Conservation (phyloP, 495 filamentous ascomycete genomes). For the Neurospora sp. region DNA sequence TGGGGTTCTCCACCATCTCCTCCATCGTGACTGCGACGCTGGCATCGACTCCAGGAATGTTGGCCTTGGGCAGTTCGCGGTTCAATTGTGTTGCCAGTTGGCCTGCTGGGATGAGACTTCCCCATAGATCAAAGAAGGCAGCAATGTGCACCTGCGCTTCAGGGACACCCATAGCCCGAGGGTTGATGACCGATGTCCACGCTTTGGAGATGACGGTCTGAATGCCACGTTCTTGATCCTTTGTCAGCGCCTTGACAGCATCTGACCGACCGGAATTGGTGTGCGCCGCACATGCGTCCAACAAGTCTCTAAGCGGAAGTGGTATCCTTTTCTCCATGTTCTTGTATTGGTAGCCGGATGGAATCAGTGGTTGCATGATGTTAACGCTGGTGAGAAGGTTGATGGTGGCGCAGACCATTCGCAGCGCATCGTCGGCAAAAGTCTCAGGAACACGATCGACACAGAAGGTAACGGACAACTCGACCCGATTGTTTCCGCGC, state of each 20-base stretch:
- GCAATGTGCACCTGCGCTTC: constrained; percentile 33
- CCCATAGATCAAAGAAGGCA: constrained; percentile 41
- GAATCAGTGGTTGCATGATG: constrained; percentile 30
- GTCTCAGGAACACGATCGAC: constrained; percentile 24
- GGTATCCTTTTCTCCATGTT: constrained; percentile 27
- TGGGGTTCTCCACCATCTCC: constrained; percentile 37
- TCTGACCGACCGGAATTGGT: constrained; percentile 9
- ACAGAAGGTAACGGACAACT: constrained; percentile 34
- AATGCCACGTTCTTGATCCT: constrained; percentile 20
- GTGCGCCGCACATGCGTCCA: constrained; percentile 5
- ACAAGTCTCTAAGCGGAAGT: constrained; percentile 14
- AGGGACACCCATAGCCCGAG: constrained; percentile 27
- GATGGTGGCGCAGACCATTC: constrained; percentile 32
- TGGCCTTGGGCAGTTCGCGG: constrained; percentile 23
- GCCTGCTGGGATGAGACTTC: constrained; percentile 33
- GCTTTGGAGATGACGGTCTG: constrained; percentile 28
- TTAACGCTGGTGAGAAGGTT: constrained; percentile 29
- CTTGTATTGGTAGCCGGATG: constrained; percentile 26
- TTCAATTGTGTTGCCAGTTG: constrained; percentile 34
- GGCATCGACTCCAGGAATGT: constrained; percentile 9
- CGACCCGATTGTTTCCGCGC: constrained; percentile 19
- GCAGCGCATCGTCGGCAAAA: constrained; percentile 32
- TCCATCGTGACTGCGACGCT: constrained; percentile 27
- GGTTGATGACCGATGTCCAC: constrained; percentile 33
- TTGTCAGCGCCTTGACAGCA: constrained; percentile 10